Base-by-base conservation (phyloP, 495 filamentous ascomycete genomes). In the Xylaria telfairii region DNA sequence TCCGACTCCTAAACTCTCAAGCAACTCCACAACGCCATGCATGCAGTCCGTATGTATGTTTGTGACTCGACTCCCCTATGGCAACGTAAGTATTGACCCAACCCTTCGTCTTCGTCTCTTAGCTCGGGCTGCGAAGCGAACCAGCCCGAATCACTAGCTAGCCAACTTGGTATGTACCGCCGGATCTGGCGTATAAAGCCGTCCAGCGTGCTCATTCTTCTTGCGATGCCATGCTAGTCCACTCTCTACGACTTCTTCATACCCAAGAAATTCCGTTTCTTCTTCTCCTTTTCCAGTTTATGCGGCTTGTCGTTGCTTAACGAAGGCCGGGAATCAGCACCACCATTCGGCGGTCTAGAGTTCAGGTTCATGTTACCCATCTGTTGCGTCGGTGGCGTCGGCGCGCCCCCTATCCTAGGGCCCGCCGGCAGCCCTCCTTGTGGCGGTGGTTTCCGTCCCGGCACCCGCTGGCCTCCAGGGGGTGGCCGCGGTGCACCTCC, bases 181-280 rank as follows among this genome's bases (percentile, higher is more conserved):
- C 21, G 12, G 13, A 28, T 54, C 26, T 28, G 12, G 4, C 26
- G 26, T 28, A 30, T 53, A 13, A 53, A 39, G 49, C 4, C 24
- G 10, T 34, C 19, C 49, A 8, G 49, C 12, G 37, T 68, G 56
- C 66, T 68, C 2, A 10, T 37, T 42, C 34, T 6, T 30, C 17
- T 42, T n/a, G 42, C 42, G 41, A 8, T 32, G 15, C 30, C 10
- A 19, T 26, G n/a, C 1, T 49, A 4, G 41, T 53, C 41, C 44
- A 62, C 57, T 24, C 34, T 15, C 46, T 62, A 69, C 53, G 65
- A 80, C 69, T 88, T 88, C 83, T 90, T 91, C 68, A 88, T 88
- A 54, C 90, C 86, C 80, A 95, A 93, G 76, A 96, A 92, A 75
- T 91, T 89, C 74, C 90, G 87, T 77, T 91, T 92, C 84, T 93